These are phyloP conservation scores for Antitrichia curtipendula DNA, from an alignment of 225 moss, liverwort and hornwort genomes.

Conservation along the genomic window DNA sequence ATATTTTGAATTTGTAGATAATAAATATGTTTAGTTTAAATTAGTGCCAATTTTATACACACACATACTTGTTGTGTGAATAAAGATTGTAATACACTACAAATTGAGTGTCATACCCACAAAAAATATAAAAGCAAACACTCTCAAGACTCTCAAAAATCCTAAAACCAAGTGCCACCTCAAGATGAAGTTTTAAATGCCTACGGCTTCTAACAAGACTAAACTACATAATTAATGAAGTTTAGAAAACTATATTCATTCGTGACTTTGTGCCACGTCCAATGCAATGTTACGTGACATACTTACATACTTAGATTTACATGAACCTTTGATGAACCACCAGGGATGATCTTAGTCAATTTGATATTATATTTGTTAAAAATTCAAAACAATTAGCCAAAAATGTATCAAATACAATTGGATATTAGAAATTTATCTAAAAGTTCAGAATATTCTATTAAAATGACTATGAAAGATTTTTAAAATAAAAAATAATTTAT, in stretches of 20 bases:
- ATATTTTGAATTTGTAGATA: neutral
- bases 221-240: neutral
- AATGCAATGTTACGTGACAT: neutral
- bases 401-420: fast-evolving
- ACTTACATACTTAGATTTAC: too few species aligned
- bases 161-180: neutral
- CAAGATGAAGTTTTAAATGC: neutral
- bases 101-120: neutral
- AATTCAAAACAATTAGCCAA: neutral
- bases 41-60: neutral
- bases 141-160: neutral
- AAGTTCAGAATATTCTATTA: neutral
- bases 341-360: neutral
- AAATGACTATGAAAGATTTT: neutral
- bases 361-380: too few species aligned
- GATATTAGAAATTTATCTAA: neutral
- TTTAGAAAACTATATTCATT: neutral
- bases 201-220: neutral
- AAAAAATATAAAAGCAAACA: neutral
- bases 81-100: too few species aligned
- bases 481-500: too few species aligned
- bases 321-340: neutral
- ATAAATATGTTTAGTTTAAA: fast-evolving
- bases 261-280: too few species aligned
- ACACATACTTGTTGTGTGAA: neutral